phyloP scores from a whole-genome alignment of 2,329 filamentous ascomycete genomes.

The Colletotrichum sp. region DNA sequence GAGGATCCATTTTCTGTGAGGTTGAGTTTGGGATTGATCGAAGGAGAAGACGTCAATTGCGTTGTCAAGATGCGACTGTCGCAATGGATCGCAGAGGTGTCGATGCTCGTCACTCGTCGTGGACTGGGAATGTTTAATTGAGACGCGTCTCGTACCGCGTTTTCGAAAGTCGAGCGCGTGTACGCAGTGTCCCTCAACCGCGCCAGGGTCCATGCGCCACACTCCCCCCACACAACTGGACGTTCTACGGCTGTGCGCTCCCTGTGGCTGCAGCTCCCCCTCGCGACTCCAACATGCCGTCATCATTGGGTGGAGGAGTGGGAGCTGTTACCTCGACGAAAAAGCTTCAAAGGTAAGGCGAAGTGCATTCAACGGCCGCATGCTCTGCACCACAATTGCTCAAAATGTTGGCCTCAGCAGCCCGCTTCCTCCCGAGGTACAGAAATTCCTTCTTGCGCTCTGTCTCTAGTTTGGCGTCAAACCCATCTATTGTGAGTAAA shows the following conservation, averaged over 20 bases:
- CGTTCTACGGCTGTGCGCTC: background rate
- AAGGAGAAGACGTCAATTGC: background rate
- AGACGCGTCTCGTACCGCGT: conserved; percentile 19
- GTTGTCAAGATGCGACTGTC: background rate
- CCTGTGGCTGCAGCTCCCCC: background rate
- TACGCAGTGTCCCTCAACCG: background rate
- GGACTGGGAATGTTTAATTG: conserved; percentile 16
- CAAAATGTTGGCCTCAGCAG: conserved; percentile 35
- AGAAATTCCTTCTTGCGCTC: conserved; percentile 28
- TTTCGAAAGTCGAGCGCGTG: background rate
- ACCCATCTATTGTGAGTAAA: conserved; percentile 58
- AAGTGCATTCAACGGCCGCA: background rate
- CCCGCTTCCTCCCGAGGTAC: conserved; percentile 25
- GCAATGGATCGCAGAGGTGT: background rate
- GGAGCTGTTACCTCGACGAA: background rate
- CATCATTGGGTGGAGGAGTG: background rate
- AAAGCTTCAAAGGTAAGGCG: background rate
- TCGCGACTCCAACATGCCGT: background rate
- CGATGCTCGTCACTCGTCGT: background rate
- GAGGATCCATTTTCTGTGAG: conserved; percentile 34
- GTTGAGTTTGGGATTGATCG: background rate
- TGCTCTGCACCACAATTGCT: background rate
- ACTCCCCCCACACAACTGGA: background rate
- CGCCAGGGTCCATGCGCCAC: background rate
- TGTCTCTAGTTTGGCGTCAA: conserved; percentile 53